These are phyloP conservation scores for Eucalyptus viminalis DNA, from an alignment of 345 rosid species.

Conservation along the genomic window DNA sequence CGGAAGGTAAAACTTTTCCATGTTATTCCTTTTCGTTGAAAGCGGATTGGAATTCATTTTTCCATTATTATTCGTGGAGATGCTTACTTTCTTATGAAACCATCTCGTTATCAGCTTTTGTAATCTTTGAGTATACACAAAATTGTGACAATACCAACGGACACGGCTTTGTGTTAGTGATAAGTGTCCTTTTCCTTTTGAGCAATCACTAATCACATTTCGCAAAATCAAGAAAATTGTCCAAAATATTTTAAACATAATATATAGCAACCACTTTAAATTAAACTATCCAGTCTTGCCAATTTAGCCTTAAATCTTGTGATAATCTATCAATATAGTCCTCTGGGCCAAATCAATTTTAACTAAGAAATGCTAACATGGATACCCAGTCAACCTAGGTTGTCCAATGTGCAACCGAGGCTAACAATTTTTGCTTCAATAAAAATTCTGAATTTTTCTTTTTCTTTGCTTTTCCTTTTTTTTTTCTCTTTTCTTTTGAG, in stretches of 20 bases:
- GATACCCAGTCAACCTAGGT: background rate
- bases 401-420: background rate
- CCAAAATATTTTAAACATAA: background rate
- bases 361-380: background rate
- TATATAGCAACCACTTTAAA: background rate
- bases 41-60: background rate
- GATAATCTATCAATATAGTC: background rate
- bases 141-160: background rate
- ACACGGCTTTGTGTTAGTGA: background rate
- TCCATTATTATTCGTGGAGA: background rate
- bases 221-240: background rate
- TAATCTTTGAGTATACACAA: background rate
- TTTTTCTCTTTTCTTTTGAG: background rate
- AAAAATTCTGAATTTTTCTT: background rate
- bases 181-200: background rate
- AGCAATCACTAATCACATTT: background rate
- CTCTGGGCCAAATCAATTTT: background rate
- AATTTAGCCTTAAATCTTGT: background rate
- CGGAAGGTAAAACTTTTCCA: background rate
- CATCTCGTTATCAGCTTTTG: background rate
- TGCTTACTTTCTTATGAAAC: background rate
- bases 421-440: background rate
- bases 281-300: background rate
- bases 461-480: background rate
- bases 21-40: background rate